Evolutionary conservation across 2,329 filamentous ascomycete species (phyloP).

Genomic region (Aspergillus glaucus): DNA sequence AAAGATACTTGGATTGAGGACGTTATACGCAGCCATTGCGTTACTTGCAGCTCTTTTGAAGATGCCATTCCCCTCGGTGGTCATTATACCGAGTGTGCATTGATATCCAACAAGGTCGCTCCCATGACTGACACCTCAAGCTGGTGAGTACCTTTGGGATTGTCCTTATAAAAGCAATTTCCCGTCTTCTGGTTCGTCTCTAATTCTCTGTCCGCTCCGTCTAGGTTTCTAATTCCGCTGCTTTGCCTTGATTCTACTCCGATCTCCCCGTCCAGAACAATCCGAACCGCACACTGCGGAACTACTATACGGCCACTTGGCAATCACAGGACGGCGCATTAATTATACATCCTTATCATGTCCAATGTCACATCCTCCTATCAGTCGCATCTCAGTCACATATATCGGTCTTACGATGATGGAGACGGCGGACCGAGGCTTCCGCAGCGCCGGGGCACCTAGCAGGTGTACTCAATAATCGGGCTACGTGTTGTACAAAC

Average conservation of each 20-base stretch:
- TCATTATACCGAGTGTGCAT: not conserved
- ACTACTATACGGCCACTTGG: too few relatives aligned
- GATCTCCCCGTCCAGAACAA: not conserved
- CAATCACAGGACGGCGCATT: too few relatives aligned
- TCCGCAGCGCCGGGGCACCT: too few relatives aligned
- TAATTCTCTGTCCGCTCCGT: not conserved
- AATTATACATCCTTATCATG: too few relatives aligned
- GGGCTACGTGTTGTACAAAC: not conserved
- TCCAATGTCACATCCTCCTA: too few relatives aligned
- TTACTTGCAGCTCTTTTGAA: too few relatives aligned
- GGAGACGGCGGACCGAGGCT: too few relatives aligned
- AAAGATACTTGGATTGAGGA: too few relatives aligned
- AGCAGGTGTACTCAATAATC: not conserved
- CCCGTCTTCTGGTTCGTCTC: not conserved
- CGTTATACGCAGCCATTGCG: too few relatives aligned
- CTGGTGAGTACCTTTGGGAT: conserved; percentile 1
- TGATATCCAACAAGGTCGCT: not conserved
- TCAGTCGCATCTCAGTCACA: too few relatives aligned
- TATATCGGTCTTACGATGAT: too few relatives aligned
- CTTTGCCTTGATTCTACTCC: not conserved
- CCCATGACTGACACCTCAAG: not conserved
- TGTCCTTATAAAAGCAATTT: not conserved
- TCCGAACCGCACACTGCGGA: too few relatives aligned
- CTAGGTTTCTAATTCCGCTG: not conserved
- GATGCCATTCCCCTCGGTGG: not conserved